Base-by-base conservation (phyloP, 176 grass and related monocot genomes). In the Chrysopogon serrulatus region DNA sequence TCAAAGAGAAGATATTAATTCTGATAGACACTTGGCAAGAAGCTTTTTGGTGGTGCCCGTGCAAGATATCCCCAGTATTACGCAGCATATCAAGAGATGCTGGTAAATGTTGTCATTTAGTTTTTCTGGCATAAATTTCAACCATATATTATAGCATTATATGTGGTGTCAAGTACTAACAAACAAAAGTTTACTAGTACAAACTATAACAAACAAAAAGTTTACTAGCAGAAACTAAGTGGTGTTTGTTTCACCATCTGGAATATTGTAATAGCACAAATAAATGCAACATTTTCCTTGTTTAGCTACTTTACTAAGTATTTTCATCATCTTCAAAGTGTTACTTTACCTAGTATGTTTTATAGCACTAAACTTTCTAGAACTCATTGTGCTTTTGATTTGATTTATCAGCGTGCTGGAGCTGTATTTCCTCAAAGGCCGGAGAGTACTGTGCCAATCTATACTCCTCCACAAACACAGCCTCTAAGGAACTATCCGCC, bases 21-120 rank as follows among this genome's bases (percentile, higher is more conserved):
- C 83, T 95, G 59, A 88, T 98, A 87, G 91, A 98, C 70, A 93
- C 85, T 78, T 98, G 96, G 96, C 93, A 98, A 95, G 96, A 98
- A 92, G 91, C 96, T 90, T 98, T 98, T 98, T 90, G 96, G 96
- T 53, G 96, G 96, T 84, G 73, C 91, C 37, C 87, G 76, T 45
- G 91, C 90, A 90, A 93, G 91, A 93, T 93, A 93, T 88, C 92
- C 93, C 7, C 89, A 95, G 79, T 98, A 95, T 77, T 93, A 93
- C 83, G 79, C 62, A 14, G 85, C 93, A 77, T 98, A 98, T 74
- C 96, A 95, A 79, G 87, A 93, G 62, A 84, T 98, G 19, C 83
- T 93, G 96, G 96, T 98, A 98, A 74, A 68, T 71, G 51, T 43
- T 3, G 23, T 53, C 44, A 49, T 65, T 78, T 64, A 57, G 57